Evolutionary conservation across 2,329 filamentous ascomycete species (phyloP).

Genomic region (Hypoxylon sp.): DNA sequence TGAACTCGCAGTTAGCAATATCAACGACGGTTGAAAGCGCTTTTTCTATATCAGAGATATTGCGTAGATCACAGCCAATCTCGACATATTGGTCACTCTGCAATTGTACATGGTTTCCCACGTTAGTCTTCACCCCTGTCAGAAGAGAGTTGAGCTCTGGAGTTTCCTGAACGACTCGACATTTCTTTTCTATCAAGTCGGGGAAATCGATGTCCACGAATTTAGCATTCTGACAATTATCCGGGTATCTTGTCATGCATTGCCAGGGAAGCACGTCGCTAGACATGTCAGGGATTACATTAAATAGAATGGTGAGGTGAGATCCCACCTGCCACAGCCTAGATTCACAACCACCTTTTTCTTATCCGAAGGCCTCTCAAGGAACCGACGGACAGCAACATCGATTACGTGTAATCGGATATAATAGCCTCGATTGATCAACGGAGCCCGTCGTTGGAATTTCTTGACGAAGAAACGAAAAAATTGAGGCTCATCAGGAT

Average conservation of each 20-base stretch:
- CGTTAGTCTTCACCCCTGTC: slow-evolving; percentile 60
- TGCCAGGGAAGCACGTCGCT: slow-evolving; percentile 93
- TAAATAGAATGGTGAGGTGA: slow-evolving; percentile 23
- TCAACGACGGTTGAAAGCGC: slow-evolving; percentile 73
- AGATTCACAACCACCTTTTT: slow-evolving; percentile 86
- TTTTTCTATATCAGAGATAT: slow-evolving; percentile 72
- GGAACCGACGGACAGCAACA: slow-evolving; percentile 79
- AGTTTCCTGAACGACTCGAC: slow-evolving; percentile 75
- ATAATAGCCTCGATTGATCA: slow-evolving; percentile 93
- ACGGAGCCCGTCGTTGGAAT: slow-evolving; percentile 83
- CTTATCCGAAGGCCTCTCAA: slow-evolving; percentile 66
- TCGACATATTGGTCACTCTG: slow-evolving; percentile 81
- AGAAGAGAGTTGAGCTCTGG: slow-evolving; percentile 70
- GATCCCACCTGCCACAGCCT: slow-evolving; percentile 88
- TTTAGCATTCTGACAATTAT: slow-evolving; percentile 69
- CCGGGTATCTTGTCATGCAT: slow-evolving; percentile 77
- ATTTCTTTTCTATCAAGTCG: slow-evolving; percentile 82
- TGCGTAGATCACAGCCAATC: slow-evolving; percentile 84
- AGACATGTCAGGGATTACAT: slow-evolving; percentile 17
- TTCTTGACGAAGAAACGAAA: slow-evolving; percentile 91
- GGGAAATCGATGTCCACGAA: slow-evolving; percentile 93
- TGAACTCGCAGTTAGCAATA: slow-evolving; percentile 71
- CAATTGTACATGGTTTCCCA: slow-evolving; percentile 67
- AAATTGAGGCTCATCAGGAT: slow-evolving; percentile 82
- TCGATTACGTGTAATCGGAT: slow-evolving; percentile 88